Evolutionary conservation across 2,329 filamentous ascomycete genomes (phyloP).

Genomic region (Colletotrichum scovillei): DNA sequence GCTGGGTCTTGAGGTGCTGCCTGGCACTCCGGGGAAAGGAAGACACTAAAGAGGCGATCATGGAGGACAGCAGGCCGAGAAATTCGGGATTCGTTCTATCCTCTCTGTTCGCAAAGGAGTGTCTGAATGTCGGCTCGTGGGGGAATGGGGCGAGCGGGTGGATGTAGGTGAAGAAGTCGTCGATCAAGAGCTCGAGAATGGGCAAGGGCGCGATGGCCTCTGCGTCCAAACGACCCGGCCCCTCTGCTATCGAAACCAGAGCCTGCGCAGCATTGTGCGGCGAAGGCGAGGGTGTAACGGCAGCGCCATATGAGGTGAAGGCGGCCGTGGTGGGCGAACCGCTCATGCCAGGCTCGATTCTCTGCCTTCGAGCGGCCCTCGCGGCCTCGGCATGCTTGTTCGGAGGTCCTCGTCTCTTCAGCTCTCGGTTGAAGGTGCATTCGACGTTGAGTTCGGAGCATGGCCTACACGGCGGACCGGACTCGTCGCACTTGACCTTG

Average conservation of each 20-base stretch:
- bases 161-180: slow-evolving; percentile 87
- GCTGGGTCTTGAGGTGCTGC: slow-evolving; percentile 75
- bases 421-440: slow-evolving; percentile 67
- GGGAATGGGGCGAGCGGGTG: slow-evolving; percentile 83
- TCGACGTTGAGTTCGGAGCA: slow-evolving; percentile 68
- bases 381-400: slow-evolving; percentile 70
- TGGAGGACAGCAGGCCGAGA: slow-evolving; percentile 77
- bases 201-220: slow-evolving; percentile 79
- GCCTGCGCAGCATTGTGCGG: slow-evolving; percentile 61
- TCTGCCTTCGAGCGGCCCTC: slow-evolving; percentile 62
- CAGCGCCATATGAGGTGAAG: slow-evolving; percentile 20
- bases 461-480: slow-evolving; percentile 65
- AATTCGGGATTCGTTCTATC: slow-evolving; percentile 76
- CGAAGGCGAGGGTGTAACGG: slow-evolving; percentile 47
- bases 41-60: slow-evolving; percentile 79
- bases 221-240: slow-evolving; percentile 61
- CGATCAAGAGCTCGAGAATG: slow-evolving; percentile 75
- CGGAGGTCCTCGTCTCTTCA: slow-evolving; percentile 68
- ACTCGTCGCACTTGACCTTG: slow-evolving; percentile 71
- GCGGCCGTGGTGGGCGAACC: neutral
- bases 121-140: slow-evolving; percentile 81
- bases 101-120: slow-evolving; percentile 73
- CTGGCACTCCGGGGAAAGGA: slow-evolving; percentile 80
- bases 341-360: slow-evolving; percentile 46
- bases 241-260: slow-evolving; percentile 56